Evolutionary conservation across 345 rosid genomes (phyloP).

Genomic region (Syzygium grande): DNA sequence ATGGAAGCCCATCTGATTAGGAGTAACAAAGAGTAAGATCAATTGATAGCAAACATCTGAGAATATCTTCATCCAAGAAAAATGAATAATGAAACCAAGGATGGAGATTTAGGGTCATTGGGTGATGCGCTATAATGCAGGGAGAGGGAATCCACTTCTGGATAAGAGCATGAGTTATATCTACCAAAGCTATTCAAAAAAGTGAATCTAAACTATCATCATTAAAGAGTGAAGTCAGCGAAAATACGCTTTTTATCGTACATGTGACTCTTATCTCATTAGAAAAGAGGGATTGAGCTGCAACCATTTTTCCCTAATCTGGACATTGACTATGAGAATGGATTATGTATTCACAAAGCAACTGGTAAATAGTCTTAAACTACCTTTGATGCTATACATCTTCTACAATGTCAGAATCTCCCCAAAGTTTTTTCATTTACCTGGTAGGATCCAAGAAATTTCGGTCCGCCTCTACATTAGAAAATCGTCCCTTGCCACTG

Average conservation of each 20-base stretch:
- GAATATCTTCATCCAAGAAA: background rate
- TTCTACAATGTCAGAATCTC: background rate
- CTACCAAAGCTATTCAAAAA: background rate
- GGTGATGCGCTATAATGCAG: background rate
- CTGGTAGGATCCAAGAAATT: slow-evolving; percentile 48
- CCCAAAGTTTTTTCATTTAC: slow-evolving; percentile 24
- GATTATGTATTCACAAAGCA: background rate
- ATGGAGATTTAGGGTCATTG: background rate
- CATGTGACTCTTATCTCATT: background rate
- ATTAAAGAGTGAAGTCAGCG: background rate
- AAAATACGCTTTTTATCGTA: background rate
- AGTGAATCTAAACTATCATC: background rate
- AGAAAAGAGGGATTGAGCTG: background rate
- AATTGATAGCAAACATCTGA: background rate
- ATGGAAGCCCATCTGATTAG: slow-evolving; percentile 55
- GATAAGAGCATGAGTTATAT: background rate
- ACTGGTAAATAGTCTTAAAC: background rate
- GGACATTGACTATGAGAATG: background rate
- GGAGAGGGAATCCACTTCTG: background rate
- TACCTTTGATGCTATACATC: background rate
- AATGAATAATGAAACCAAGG: background rate
- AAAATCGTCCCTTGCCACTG: slow-evolving; percentile 24
- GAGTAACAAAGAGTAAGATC: background rate
- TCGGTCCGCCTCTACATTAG: slow-evolving; percentile 48
- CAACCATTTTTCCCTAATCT: background rate